Conservation (phyloP, 345 rosid species). For the Melaleuca alternifolia region DNA sequence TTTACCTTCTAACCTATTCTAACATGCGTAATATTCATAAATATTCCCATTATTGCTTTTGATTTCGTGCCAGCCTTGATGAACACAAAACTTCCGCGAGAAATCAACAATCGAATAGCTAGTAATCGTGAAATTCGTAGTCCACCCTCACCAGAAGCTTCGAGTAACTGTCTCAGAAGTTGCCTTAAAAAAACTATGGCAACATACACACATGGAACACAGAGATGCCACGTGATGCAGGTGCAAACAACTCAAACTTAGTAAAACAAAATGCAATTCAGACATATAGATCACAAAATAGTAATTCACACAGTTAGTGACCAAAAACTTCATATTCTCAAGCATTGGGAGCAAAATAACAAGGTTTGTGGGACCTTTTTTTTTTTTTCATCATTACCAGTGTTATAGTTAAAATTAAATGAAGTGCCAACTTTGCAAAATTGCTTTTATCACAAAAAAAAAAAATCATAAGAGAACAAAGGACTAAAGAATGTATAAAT, state of each 20-base stretch:
- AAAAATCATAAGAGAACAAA: not conserved
- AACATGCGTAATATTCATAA: not conserved
- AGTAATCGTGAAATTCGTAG: not conserved
- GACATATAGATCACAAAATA: not conserved
- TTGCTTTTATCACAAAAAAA: not conserved
- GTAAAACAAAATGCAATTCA: not conserved
- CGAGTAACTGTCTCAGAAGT: not conserved
- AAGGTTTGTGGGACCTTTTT: not conserved
- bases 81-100: not conserved
- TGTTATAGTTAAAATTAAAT: not conserved
- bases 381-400: not conserved
- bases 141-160: not conserved
- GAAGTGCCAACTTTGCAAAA: not conserved
- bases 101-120: not conserved
- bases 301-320: not conserved
- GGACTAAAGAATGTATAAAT: not conserved
- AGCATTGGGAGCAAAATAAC: not conserved
- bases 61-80: not conserved
- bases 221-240: not conserved
- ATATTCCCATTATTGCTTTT: not conserved
- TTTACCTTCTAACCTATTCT: not conserved
- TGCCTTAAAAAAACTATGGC: not conserved
- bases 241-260: not conserved
- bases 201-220: not conserved
- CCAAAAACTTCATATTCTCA: not conserved